These are phyloP conservation scores for Saccharomyces jurei DNA, from an alignment of 805 yeast genomes.

Conservation along the genomic window DNA sequence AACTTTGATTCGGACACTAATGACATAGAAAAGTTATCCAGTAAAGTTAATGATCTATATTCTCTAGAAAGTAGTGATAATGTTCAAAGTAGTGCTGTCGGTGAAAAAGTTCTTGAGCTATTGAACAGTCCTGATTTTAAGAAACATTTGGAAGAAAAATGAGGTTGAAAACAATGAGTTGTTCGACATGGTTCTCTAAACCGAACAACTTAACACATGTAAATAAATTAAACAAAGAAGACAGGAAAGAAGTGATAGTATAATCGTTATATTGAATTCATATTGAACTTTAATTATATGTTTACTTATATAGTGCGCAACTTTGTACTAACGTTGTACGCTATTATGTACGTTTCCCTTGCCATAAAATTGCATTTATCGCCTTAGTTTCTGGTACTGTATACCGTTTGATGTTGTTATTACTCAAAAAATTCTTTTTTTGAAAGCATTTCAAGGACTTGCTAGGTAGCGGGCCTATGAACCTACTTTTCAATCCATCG, in stretches of 20 bases:
- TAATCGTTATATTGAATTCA: background rate
- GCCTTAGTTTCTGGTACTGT: background rate
- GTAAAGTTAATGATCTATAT: background rate
- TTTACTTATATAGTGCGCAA: background rate
- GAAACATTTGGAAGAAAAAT: conserved; percentile 32
- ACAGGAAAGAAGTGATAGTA: background rate
- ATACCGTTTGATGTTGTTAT: background rate
- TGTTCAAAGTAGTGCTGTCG: conserved; percentile 9
- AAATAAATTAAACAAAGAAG: background rate
- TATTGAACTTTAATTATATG: background rate
- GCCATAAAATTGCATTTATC: background rate
- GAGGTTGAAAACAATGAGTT: background rate
- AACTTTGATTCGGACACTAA: conserved; percentile 3
- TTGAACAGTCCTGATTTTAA: conserved; percentile 65
- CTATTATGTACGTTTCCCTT: background rate
- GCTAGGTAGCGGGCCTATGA: background rate
- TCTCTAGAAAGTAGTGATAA: background rate
- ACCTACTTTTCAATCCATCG: background rate
- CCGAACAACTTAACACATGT: background rate
- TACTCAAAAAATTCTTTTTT: background rate
- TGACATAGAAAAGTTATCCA: background rate
- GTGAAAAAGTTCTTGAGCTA: conserved; percentile 57
- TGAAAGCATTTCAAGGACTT: background rate
- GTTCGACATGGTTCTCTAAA: background rate
- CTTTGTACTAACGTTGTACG: background rate